Base-by-base conservation (phyloP, 78 protist species). In the Diacronema lutheri region DNA sequence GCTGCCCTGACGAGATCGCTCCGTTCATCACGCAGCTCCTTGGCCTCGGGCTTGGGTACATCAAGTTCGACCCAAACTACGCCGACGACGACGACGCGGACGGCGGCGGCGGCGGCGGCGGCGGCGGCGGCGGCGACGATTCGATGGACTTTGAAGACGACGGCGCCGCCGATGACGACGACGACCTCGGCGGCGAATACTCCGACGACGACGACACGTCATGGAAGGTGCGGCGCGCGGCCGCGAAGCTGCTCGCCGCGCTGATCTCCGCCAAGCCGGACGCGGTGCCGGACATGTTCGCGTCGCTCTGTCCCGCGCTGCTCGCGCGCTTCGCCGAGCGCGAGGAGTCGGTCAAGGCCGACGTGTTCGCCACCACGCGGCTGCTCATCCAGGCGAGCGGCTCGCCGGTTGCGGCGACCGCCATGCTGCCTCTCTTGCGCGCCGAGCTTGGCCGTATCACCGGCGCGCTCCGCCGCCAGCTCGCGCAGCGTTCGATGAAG, bases 11-110 rank as follows among this genome's bases (percentile, higher is more conserved):
- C 56, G 92, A 95, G 40, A 76, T 88, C 5, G 31, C 88, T 0
- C 83, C 90, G 16, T 80, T 65, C 85, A 1, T 92, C 23, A 26
- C 14, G 9, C 61, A 64, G 21, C 82, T 92, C 61, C 68, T 88
- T 31, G 66, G 35, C 23, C 60, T 86, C 58, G 65, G 89, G 14
- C 35, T 83, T 23, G 85, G 84, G 62, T 88, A 72, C 41, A 37
- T 96, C 23, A 46, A 40, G 62, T 87, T 86, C 88, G 98, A 96
- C 86, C 98, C 98, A 50, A 96, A 96, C 87, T 95, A 96, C 85
- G 65, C 56, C 29, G 79, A 81, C 44, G 69, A 78, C 76, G 76
- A 69, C 56, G 76, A 69, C 40, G n/a, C n/a, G n/a, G n/a, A n/a
- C n/a, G n/a, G n/a, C n/a, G n/a, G n/a, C n/a, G n/a, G n/a, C n/a